Conservation (phyloP, 2,329 filamentous ascomycete genomes). For the Neonectria neomacrospora region DNA sequence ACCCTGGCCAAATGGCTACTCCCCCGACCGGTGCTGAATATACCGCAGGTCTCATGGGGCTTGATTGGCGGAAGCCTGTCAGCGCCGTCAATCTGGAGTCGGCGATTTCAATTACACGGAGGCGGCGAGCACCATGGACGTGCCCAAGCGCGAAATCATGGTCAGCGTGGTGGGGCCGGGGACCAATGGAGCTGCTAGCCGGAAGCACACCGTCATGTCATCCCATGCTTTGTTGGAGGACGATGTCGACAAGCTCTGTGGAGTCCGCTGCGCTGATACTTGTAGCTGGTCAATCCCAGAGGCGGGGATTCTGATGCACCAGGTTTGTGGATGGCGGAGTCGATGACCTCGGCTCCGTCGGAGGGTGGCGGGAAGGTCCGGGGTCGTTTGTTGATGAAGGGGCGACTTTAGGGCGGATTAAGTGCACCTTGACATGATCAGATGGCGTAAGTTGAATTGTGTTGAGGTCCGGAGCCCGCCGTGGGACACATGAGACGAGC, state of each 20-base stretch:
- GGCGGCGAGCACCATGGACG: constrained; percentile 25
- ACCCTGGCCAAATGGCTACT: constrained; percentile 32
- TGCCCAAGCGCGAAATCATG: constrained; percentile 39
- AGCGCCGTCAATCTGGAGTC: constrained; percentile 30
- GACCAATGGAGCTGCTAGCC: constrained; percentile 29
- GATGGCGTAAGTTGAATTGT: constrained; percentile 39
- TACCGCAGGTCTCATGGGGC: constrained; percentile 35
- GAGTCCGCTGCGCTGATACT: constrained; percentile 37
- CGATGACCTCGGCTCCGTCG: constrained; percentile 45
- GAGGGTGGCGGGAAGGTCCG: constrained; percentile 45
- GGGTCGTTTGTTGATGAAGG: constrained; percentile 44
- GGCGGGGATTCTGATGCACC: constrained; percentile 37
- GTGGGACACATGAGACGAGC: constrained; percentile 24
- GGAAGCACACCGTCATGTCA: constrained; percentile 33
- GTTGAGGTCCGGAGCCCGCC: constrained; percentile 33
- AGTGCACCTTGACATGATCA: constrained; percentile 40
- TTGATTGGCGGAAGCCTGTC: constrained; percentile 39
- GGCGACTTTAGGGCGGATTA: constrained; percentile 40
- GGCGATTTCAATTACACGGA: constrained; percentile 35
- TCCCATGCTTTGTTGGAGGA: constrained; percentile 31
- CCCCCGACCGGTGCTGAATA: constrained; percentile 34
- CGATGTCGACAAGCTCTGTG: constrained; percentile 34
- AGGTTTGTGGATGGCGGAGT: constrained; percentile 32
- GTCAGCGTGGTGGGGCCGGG: constrained; percentile 33
- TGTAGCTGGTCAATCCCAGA: constrained; percentile 33